Evolutionary conservation across 805 yeast species (phyloP).

Genomic region (Ogataea zsoltii): DNA sequence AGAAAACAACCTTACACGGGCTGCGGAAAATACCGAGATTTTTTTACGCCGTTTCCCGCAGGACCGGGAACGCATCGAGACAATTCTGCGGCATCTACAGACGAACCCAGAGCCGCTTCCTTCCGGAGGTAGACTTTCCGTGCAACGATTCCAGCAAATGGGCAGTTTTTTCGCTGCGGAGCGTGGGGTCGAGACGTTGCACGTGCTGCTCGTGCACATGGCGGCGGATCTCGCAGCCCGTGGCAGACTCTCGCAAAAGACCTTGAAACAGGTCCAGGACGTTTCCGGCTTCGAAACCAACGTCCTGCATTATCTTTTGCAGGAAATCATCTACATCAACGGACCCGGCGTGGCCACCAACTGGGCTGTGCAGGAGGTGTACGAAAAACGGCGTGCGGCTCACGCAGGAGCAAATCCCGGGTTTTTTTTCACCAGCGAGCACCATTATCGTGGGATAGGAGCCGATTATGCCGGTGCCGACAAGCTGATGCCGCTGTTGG

Average conservation of each 20-base stretch:
- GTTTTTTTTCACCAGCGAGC: conserved; percentile 44
- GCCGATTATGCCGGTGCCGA: conserved; percentile 48
- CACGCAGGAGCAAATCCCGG: background rate
- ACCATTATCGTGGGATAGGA: conserved; percentile 53
- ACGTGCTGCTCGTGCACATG: conserved; percentile 43
- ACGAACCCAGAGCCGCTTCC: conserved; percentile 41
- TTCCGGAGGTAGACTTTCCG: conserved; percentile 49
- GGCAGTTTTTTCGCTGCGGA: conserved; percentile 53
- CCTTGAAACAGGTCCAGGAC: conserved; percentile 37
- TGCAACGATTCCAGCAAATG: conserved; percentile 53
- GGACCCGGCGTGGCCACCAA: conserved; percentile 36
- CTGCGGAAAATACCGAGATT: conserved; percentile 47
- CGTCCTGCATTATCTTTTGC: conserved; percentile 53
- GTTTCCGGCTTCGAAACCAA: conserved; percentile 51
- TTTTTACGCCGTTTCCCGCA: conserved; percentile 51
- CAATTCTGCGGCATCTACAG: conserved; percentile 38
- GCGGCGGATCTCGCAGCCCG: conserved; percentile 38
- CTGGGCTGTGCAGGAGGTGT: conserved; percentile 52
- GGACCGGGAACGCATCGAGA: conserved; percentile 41
- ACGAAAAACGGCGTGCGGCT: conserved; percentile 28
- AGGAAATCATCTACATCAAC: conserved; percentile 59
- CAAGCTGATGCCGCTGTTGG: conserved; percentile 42
- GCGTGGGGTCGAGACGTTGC: conserved; percentile 52
- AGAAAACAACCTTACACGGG: conserved; percentile 45
- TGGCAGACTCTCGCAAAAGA: conserved; percentile 40